Evolutionary conservation across 495 filamentous ascomycete species (phyloP).

Genomic region (Lentithecium fluviatile): DNA sequence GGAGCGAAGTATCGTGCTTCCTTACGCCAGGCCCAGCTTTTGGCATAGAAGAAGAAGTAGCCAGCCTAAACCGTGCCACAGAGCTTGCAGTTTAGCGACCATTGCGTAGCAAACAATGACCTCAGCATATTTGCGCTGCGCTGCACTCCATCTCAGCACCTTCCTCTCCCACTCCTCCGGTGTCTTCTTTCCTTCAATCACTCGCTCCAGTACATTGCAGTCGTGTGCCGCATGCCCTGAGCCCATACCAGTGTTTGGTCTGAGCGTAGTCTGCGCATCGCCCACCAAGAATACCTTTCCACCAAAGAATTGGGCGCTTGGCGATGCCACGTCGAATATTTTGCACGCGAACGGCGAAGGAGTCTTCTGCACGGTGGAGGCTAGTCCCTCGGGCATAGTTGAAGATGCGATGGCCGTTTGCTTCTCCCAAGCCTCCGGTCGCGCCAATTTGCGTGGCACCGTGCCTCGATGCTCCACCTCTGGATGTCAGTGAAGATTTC

Average conservation of each 20-base stretch:
- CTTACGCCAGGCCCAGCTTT: slow-evolving; percentile 1
- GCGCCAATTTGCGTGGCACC: slow-evolving; percentile 49
- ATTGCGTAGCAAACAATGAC: slow-evolving; percentile 1
- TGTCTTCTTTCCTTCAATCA: slow-evolving; percentile 39
- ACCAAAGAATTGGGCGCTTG: slow-evolving; percentile 47
- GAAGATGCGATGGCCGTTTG: slow-evolving; percentile 47
- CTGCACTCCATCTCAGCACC: background rate
- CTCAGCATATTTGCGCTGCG: background rate
- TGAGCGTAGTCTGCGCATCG: slow-evolving; percentile 55
- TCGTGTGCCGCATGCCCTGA: slow-evolving; percentile 53
- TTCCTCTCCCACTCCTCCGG: slow-evolving; percentile 8
- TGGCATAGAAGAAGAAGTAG: background rate
- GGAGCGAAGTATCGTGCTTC: no score
- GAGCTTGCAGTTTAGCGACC: background rate
- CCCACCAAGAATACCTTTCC: slow-evolving; percentile 55
- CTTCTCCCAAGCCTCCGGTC: slow-evolving; percentile 45
- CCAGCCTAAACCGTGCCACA: background rate
- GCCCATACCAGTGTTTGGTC: slow-evolving; percentile 53
- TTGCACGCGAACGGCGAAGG: slow-evolving; percentile 53
- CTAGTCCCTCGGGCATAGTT: slow-evolving; percentile 51
- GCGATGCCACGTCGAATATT: slow-evolving; percentile 52
- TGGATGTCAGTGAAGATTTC: slow-evolving; percentile 54
- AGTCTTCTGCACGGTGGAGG: slow-evolving; percentile 50
- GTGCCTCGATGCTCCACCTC: slow-evolving; percentile 49
- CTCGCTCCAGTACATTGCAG: slow-evolving; percentile 48